phyloP scores from a whole-genome alignment of 73 alveolate species.

The Paramecium sexaurelia region DNA sequence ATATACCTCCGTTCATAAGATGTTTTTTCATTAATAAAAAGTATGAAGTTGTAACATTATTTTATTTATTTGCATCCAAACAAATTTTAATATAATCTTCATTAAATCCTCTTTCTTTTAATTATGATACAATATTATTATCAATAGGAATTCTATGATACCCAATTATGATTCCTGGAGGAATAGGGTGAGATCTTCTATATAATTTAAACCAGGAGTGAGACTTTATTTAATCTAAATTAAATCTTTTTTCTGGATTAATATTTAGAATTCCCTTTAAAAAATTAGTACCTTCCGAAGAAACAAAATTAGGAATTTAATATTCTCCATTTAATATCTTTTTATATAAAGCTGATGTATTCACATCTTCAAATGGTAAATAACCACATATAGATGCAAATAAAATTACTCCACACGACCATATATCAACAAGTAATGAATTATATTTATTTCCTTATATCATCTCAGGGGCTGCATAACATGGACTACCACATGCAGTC shows the following conservation, averaged over 20 bases:
- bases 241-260: conserved; percentile 75
- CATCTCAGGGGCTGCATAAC: conserved; percentile 82
- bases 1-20: conserved; percentile 76
- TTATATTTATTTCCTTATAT: conserved; percentile 82
- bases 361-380: conserved; percentile 91
- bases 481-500: conserved; percentile 76
- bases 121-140: conserved; percentile 58
- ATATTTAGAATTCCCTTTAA: conserved; percentile 61
- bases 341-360: conserved; percentile 85
- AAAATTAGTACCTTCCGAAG: conserved; percentile 57
- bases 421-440: conserved; percentile 83
- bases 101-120: conserved; percentile 73
- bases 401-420: conserved; percentile 92
- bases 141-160: conserved; percentile 73
- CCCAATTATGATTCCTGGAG: conserved; percentile 69
- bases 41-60: conserved; percentile 90
- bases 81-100: conserved; percentile 76
- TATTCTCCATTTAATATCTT: conserved; percentile 75
- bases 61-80: conserved; percentile 90
- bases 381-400: conserved; percentile 92
- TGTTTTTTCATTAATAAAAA: conserved; percentile 89
- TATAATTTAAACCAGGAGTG: conserved; percentile 75
- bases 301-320: conserved; percentile 47
- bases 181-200: conserved; percentile 59
- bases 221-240: conserved; percentile 61